Base-by-base conservation (phyloP, 306 rosid genomes). In the Acacia acuminata region DNA sequence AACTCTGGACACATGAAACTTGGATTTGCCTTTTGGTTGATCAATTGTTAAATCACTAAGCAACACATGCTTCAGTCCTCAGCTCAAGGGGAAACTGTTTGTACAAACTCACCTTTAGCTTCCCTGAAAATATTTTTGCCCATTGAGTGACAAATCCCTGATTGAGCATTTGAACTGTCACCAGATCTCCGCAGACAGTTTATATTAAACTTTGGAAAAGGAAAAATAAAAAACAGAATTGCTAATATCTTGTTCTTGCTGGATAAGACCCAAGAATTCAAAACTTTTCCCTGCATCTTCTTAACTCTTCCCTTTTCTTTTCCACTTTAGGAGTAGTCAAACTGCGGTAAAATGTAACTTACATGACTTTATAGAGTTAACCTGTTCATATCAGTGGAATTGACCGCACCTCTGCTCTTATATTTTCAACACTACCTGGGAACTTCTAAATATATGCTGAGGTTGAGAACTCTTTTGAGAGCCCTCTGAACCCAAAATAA, bases 201-300 rank as follows among this genome's bases (percentile, higher is more conserved):
- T 42, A 19, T 70, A 22, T 71, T 63, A 38, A 25, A 81, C 78
- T 73, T 81, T 20, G 30, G 65, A 34, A 77, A 53, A 47, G 19
- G 17, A 47, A 42, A 55, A 20, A 7, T 10, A 40, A 2, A 64
- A 64, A 15, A 75, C 65, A 32, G 76, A 77, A 80, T 76, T 81
- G 53, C 72, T 79, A 71, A 50, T 53, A 71, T 63, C n/a, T 38
- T 60, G 74, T 14, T 77, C 64, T 67, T 74, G 68, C 56, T 22
- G 77, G 38, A 71, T 58, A 64, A 77, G 77, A 82, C 85, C 72
- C 36, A 73, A 65, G 66, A 76, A 80, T 24, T 76, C 61, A n/a
- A 70, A 65, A 61, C 66, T 65, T 22, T 4, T 58, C 38, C 22
- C 30, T 19, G 65, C 43, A 77, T 77, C 77, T 76, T 73, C 77